phyloP scores from a whole-genome alignment of 2,329 filamentous ascomycete species.

The Sodiomyces alkalinus region DNA sequence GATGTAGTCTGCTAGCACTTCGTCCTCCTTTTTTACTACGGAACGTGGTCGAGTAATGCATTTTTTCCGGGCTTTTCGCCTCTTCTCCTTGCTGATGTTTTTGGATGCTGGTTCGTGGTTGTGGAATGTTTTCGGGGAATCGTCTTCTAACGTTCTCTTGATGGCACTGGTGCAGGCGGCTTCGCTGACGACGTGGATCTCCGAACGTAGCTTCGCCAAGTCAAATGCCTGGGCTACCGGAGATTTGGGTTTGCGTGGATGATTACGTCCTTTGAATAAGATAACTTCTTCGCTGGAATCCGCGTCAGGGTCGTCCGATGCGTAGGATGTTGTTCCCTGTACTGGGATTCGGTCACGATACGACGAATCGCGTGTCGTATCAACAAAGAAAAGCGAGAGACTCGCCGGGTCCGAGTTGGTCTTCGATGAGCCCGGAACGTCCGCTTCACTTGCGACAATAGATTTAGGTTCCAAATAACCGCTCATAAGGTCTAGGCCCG shows the following conservation, averaged over 20 bases:
- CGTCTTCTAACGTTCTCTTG: constrained; percentile 2
- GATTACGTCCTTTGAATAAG: constrained; percentile 43
- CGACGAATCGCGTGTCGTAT: constrained; percentile 16
- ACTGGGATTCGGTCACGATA: background rate
- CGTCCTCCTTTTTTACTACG: constrained; percentile 44
- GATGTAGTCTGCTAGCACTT: constrained; percentile 54
- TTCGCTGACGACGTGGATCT: constrained; percentile 16
- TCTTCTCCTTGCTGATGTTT: constrained; percentile 6
- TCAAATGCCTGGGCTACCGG: constrained; percentile 6
- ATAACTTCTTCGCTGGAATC: constrained; percentile 59
- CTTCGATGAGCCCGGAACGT: background rate
- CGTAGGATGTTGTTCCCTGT: background rate
- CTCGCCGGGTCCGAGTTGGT: background rate
- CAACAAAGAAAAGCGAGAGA: constrained; percentile 20
- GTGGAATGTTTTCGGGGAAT: constrained; percentile 2
- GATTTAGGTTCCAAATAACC: background rate
- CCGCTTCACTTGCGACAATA: background rate
- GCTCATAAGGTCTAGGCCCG: background rate
- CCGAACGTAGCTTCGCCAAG: constrained; percentile 14
- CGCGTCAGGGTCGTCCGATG: constrained; percentile 7
- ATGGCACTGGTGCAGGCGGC: constrained; percentile 6
- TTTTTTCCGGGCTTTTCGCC: no score
- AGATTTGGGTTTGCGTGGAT: constrained; percentile 10
- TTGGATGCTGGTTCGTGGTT: no score
- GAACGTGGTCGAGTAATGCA: no score